Conservation (phyloP, 768 basidiomycete species). For the Holtermanniella nyarrowii region DNA sequence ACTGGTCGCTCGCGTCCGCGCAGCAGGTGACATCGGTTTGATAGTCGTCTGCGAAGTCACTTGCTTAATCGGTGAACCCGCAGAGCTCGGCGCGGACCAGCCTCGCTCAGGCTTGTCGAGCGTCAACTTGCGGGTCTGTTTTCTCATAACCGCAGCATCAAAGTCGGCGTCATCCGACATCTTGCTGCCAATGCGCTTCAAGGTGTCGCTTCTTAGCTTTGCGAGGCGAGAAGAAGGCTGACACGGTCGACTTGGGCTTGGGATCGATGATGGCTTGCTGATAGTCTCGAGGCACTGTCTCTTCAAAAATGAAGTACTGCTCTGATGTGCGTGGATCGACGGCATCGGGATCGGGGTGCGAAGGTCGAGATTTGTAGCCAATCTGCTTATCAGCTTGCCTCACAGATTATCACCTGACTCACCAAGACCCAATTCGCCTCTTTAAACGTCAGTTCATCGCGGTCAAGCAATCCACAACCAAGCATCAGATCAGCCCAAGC, state of each 20-base stretch:
- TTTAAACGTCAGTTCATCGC: slow-evolving; percentile 64
- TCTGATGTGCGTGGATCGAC: slow-evolving; percentile 62
- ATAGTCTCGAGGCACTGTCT: slow-evolving; percentile 62
- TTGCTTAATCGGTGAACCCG: not conserved
- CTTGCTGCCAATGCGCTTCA: slow-evolving; percentile 1
- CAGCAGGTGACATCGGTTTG: no score
- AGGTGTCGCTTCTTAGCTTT: slow-evolving; percentile 5
- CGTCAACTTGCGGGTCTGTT: slow-evolving; percentile 25
- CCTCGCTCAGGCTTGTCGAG: slow-evolving; percentile 10
- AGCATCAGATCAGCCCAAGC: slow-evolving; percentile 45
- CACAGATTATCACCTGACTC: slow-evolving; percentile 35
- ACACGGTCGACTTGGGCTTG: slow-evolving; percentile 19
- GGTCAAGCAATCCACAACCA: slow-evolving; percentile 66
- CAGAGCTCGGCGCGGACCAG: not conserved
- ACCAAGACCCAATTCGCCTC: slow-evolving; percentile 92
- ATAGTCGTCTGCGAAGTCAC: no score
- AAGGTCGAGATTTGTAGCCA: slow-evolving; percentile 71
- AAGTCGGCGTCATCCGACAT: slow-evolving; percentile 22
- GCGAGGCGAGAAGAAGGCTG: slow-evolving; percentile 12
- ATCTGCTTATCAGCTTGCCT: slow-evolving; percentile 47
- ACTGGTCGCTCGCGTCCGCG: no score
- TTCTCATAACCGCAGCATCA: slow-evolving; percentile 25
- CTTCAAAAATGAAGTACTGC: slow-evolving; percentile 76
- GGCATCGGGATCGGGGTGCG: slow-evolving; percentile 15
- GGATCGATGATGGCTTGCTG: slow-evolving; percentile 31